A percentile compares a stretch with the other conserved stretches of the same genome.
Evolutionary conservation across 1,284 basidiomycete genomes (phyloP).

Genomic region (Sanghuangporus baumii): DNA sequence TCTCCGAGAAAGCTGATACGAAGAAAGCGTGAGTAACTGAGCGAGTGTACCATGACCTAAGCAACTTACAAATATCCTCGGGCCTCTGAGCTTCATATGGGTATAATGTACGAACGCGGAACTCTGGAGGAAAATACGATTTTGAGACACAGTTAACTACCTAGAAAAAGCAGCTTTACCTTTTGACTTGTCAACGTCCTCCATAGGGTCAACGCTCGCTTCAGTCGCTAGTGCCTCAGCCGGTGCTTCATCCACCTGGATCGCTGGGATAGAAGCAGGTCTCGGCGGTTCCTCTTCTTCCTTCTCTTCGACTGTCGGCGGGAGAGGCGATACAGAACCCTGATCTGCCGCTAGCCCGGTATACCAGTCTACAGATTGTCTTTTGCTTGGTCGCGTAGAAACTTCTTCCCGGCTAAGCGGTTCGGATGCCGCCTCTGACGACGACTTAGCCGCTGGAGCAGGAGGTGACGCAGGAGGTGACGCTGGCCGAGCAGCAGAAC

Average conservation of each 20-base stretch:
- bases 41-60: background rate
- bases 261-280: slow-evolving; percentile 40
- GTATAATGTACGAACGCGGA: slow-evolving; percentile 77
- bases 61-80: slow-evolving; percentile 75
- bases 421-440: slow-evolving; percentile 20
- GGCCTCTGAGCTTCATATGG: slow-evolving; percentile 78
- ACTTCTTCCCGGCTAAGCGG: slow-evolving; percentile 25
- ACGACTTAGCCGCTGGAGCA: slow-evolving; percentile 19
- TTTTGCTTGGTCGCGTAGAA: slow-evolving; percentile 39
- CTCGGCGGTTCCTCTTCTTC: slow-evolving; percentile 41
- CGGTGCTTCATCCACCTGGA: slow-evolving; percentile 46
- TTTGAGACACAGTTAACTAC: slow-evolving; percentile 7
- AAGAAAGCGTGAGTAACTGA: slow-evolving; percentile 13
- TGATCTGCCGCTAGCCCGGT: slow-evolving; percentile 79
- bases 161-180: slow-evolving; percentile 35
- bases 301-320: slow-evolving; percentile 52
- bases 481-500: slow-evolving; percentile 36
- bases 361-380: slow-evolving; percentile 92
- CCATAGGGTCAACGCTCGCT: slow-evolving; percentile 49
- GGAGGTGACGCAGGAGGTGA: slow-evolving; percentile 40
- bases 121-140: slow-evolving; percentile 35
- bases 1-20: slow-evolving; percentile 71
- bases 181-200: slow-evolving; percentile 71
- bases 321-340: slow-evolving; percentile 32
- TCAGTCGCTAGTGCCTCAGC: slow-evolving; percentile 31